Evolutionary conservation across 371 early-diverging fungal genomes (phyloP).

Genomic region (Encephalitozoon cuniculi): DNA sequence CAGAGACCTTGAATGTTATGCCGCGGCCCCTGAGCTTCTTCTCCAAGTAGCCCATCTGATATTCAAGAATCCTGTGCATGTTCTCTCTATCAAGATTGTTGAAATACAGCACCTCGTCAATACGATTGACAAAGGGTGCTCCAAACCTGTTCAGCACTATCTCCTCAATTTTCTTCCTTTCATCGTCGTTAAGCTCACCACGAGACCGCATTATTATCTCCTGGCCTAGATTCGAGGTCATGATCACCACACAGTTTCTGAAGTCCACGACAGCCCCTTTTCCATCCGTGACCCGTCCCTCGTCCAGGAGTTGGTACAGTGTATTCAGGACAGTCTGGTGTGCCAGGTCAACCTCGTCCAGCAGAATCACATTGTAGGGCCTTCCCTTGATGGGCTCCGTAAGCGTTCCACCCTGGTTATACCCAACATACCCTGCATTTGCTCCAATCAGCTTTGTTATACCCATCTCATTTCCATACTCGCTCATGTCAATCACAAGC

Average conservation of each 20-base stretch:
- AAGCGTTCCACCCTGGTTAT: constrained; percentile 73
- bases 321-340: constrained; percentile 71
- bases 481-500: constrained; percentile 80
- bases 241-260: constrained; percentile 69
- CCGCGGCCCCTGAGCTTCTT: constrained; percentile 65
- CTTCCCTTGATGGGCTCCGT: constrained; percentile 77
- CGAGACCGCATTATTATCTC: constrained; percentile 56
- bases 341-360: constrained; percentile 85
- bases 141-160: constrained; percentile 70
- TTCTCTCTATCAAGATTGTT: constrained; percentile 64
- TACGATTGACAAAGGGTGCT: constrained; percentile 73
- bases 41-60: constrained; percentile 67
- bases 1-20: constrained; percentile 64
- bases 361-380: constrained; percentile 73
- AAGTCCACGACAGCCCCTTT: constrained; percentile 69
- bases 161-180: constrained; percentile 63
- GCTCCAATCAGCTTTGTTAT: constrained; percentile 77
- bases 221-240: constrained; percentile 72
- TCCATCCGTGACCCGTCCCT: constrained; percentile 73
- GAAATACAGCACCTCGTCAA: constrained; percentile 73
- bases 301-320: constrained; percentile 74
- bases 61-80: constrained; percentile 64
- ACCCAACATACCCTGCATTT: constrained; percentile 76
- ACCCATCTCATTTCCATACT: constrained; percentile 74
- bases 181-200: constrained; percentile 36